These are phyloP conservation scores for Diutina neorugosa DNA, from an alignment of 1,139 yeast species.

Conservation along the genomic window DNA sequence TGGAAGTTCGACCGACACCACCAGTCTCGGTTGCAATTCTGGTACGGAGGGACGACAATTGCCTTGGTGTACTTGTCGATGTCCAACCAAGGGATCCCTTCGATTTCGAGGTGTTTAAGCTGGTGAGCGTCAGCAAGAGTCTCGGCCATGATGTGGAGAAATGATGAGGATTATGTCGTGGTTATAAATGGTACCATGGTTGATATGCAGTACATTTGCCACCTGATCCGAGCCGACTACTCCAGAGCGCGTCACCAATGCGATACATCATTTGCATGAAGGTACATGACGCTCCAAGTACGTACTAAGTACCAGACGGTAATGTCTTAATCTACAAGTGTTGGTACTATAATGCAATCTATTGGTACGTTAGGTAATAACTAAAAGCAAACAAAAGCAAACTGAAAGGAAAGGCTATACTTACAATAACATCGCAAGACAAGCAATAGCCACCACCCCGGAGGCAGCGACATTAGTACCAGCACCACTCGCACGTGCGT, in stretches of 20 bases:
- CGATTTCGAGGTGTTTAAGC: neutral
- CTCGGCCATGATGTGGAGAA: neutral
- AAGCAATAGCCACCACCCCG: neutral
- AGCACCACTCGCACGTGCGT: too few relatives aligned
- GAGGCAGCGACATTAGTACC: too few relatives aligned
- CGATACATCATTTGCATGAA: too few relatives aligned
- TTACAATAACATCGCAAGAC: neutral
- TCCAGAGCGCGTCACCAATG: too few relatives aligned
- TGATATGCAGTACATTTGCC: too few relatives aligned
- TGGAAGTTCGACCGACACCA: constrained; percentile 1
- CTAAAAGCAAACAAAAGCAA: neutral
- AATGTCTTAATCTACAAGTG: too few relatives aligned
- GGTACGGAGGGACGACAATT: neutral
- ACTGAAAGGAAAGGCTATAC: neutral
- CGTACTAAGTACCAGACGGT: too few relatives aligned
- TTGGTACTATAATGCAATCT: neutral
- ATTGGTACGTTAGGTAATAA: neutral
- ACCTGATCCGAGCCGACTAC: too few relatives aligned
- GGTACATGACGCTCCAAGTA: too few relatives aligned
- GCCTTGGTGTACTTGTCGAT: neutral
- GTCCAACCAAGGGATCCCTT: neutral
- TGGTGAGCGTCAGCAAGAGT: neutral
- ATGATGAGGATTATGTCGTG: too few relatives aligned
- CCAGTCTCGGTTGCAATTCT: neutral
- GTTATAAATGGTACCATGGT: too few relatives aligned